Conservation (phyloP, 129 eudicot species). For the Tagetes patula region DNA sequence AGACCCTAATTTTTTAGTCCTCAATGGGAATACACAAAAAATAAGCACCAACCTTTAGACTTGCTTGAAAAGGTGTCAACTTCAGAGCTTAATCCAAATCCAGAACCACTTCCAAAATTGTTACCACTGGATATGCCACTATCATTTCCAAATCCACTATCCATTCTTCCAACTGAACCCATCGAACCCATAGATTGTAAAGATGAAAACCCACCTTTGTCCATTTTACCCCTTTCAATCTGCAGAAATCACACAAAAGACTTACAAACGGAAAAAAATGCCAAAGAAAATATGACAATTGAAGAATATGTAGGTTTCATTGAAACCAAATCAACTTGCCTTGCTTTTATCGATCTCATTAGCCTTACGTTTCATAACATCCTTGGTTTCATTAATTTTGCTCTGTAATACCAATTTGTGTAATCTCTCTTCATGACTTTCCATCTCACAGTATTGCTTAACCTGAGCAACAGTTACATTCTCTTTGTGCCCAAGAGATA, state of each 20-base stretch:
- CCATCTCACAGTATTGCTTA: conserved; percentile 97
- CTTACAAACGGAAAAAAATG: neutral
- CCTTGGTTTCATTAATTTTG: conserved; percentile 90
- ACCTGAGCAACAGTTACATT: conserved; percentile 88
- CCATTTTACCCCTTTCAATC: conserved; percentile 66
- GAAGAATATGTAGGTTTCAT: neutral
- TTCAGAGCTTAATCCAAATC: conserved; percentile 69
- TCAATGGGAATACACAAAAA: neutral
- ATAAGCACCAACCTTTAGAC: conserved; percentile 67
- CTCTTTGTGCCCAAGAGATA: conserved; percentile 94
- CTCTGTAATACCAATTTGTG: conserved; percentile 73
- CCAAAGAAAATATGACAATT: neutral
- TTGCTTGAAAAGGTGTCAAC: conserved; percentile 66
- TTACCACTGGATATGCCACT: conserved; percentile 47
- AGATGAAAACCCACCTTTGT: conserved; percentile 67
- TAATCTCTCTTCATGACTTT: conserved; percentile 88
- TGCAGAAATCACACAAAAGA: conserved; percentile 25
- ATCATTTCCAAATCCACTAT: conserved; percentile 68
- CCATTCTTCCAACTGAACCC: conserved; percentile 61
- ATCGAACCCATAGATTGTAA: conserved; percentile 67
- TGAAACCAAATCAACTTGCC: conserved; percentile 43
- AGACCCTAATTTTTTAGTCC: neutral
- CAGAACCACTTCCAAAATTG: conserved; percentile 87
- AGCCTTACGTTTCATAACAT: conserved; percentile 92
- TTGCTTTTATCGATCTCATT: conserved; percentile 91